These are phyloP conservation scores for Leptomonas pyrrhocoris DNA, from an alignment of 208 protist species.

Conservation along the genomic window DNA sequence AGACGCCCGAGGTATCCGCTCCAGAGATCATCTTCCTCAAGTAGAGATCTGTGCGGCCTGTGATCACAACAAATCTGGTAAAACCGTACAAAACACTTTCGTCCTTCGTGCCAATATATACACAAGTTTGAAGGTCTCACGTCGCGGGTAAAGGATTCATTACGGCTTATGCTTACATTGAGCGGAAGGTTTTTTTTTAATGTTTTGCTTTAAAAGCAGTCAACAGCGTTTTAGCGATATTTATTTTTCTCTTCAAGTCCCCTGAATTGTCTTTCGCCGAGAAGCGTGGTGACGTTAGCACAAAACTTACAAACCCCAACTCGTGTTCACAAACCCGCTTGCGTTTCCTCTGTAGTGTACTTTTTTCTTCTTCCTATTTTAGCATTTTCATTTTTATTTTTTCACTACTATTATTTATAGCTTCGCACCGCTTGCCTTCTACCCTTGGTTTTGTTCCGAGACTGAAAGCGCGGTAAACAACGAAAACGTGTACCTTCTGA, in stretches of 20 bases:
- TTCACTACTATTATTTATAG: neutral
- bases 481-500: neutral
- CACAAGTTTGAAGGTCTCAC: too few species aligned
- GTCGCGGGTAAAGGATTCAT: too few species aligned
- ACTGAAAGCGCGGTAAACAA: neutral
- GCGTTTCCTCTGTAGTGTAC: neutral
- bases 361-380: slow-evolving; percentile 23
- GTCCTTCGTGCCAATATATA: too few species aligned
- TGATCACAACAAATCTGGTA: neutral
- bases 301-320: neutral
- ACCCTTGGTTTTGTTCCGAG: neutral
- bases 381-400: neutral
- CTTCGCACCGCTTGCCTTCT: too few species aligned
- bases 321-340: slow-evolving; percentile 1
- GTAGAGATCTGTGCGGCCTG: slow-evolving; percentile 6
- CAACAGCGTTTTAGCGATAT: neutral
- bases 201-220: neutral
- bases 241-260: too few species aligned
- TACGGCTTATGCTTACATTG: too few species aligned
- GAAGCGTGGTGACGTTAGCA: slow-evolving; percentile 2
- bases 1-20: slow-evolving; percentile 24
- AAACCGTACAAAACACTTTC: neutral
- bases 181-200: too few species aligned
- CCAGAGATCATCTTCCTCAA: slow-evolving; percentile 40
- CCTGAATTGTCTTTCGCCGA: neutral